A percentile compares a stretch with the other conserved stretches of the same genome.
phyloP scores from a whole-genome alignment of 73 alveolate species.

The Blepharisma stoltei region DNA sequence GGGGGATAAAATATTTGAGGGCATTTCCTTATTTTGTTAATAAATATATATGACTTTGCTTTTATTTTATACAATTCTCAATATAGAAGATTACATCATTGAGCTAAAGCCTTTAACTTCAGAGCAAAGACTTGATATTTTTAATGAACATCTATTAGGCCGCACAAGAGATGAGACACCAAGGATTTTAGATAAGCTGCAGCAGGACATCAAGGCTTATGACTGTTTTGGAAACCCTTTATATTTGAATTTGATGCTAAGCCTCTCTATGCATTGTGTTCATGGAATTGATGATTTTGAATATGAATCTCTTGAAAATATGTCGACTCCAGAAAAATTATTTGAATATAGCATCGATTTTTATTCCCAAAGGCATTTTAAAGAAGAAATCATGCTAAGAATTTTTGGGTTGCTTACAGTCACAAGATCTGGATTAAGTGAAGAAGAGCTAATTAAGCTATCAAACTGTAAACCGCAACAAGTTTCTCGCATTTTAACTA shows the following conservation, averaged over 20 bases:
- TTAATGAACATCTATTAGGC: too few species aligned
- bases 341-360: neutral
- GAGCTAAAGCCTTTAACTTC: neutral
- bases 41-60: neutral
- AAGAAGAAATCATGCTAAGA: neutral
- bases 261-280: neutral
- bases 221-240: constrained; percentile 32
- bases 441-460: neutral
- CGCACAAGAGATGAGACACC: too few species aligned
- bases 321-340: neutral
- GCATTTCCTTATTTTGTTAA: neutral
- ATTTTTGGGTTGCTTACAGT: neutral
- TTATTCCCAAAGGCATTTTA: neutral
- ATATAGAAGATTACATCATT: neutral
- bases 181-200: too few species aligned
- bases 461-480: neutral
- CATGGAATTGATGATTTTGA: neutral
- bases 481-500: neutral
- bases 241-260: constrained; percentile 28
- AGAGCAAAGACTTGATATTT: too few species aligned
- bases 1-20: neutral
- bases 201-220: too few species aligned
- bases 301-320: neutral
- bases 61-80: neutral
- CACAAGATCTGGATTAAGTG: constrained; percentile 5